Evolutionary conservation across 2,329 filamentous ascomycete genomes (phyloP).

Genomic region (Xylaria sp.): DNA sequence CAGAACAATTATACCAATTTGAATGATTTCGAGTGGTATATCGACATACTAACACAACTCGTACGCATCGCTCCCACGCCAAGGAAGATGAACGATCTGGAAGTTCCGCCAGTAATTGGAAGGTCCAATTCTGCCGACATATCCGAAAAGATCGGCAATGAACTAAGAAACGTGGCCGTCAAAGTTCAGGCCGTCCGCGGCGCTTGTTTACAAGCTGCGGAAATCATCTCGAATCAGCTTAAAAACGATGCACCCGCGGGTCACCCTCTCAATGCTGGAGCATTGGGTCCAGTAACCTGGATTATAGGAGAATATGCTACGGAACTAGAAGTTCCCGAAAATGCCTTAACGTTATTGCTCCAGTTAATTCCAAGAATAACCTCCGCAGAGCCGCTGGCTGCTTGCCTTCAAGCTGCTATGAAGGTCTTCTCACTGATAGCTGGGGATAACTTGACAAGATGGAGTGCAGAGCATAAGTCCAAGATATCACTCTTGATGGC

Average conservation of each 20-base stretch:
- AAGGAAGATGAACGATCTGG: constrained; percentile 52
- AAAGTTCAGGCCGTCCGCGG: constrained; percentile 86
- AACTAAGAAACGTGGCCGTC: constrained; percentile 90
- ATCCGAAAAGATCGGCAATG: constrained; percentile 79
- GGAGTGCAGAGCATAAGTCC: constrained; percentile 79
- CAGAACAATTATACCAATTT: constrained; percentile 88
- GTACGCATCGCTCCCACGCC: constrained; percentile 74
- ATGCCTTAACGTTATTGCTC: constrained; percentile 78
- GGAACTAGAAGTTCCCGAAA: constrained; percentile 76
- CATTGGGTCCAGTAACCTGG: constrained; percentile 83
- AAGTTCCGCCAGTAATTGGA: constrained; percentile 46
- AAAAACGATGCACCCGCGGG: constrained; percentile 63
- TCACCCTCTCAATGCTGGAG: constrained; percentile 69
- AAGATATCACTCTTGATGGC: constrained; percentile 81
- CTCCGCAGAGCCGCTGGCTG: constrained; percentile 75
- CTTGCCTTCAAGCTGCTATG: constrained; percentile 83
- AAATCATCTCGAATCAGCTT: constrained; percentile 74
- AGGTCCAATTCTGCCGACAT: constrained; percentile 58
- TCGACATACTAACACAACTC: constrained; percentile 87
- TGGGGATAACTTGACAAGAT: constrained; percentile 71
- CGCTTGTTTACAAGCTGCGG: constrained; percentile 84
- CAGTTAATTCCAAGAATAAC: constrained; percentile 69
- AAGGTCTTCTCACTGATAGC: constrained; percentile 85
- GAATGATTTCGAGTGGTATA: constrained; percentile 96
- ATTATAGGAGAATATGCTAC: constrained; percentile 87